Evolutionary conservation across 2,329 filamentous ascomycete genomes (phyloP), one percentile per base, ranked within the genome.

Genomic region (Microcyclospora pomicola): DNA sequence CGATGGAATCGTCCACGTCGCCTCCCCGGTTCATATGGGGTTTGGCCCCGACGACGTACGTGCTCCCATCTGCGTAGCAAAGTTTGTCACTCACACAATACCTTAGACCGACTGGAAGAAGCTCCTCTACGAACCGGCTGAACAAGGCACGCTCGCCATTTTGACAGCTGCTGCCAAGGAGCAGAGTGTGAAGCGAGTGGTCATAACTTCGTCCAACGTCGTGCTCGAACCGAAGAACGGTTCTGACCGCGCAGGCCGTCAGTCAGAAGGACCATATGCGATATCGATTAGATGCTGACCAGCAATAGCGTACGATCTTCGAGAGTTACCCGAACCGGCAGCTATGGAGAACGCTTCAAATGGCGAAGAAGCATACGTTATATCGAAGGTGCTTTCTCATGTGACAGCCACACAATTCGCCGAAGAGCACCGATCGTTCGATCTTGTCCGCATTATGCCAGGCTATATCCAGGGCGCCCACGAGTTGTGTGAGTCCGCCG

Each of bases 61-160:
- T 13, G 31, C 15, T 4, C 30, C 30, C 9, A 31, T 31, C 6
- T 7, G 4, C 7, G 19, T 7, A 24, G 19, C 19, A 24, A 24
- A 24, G 19, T 24, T n/a, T 7, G 7, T 24, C 19, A 24, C 19
- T 24, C 19, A 24, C 19, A 24, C n/a, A n/a, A 24, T 7, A 5
- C 3, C 10, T 7, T 24, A 39, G 37, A 28, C 31, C 10, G 38
- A 40, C 16, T 32, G 29, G 30, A 15, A 40, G 30, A 27, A 19
- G 29, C 29, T 32, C 15, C 42, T 47, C 35, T 34, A 44, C 39
- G 29, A 44, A 9, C 48, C 52, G 0, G 52, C 52, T 12, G 48
- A 66, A 24, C 50, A 56, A 34, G 60, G 59, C 14, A 65, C 59
- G 0, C 36, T 55, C 3, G 49, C 49, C 5, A 54, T 67, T 6